These are phyloP conservation scores for Plicaturopsis crispa DNA, from an alignment of 768 basidiomycete genomes.

Conservation along the genomic window DNA sequence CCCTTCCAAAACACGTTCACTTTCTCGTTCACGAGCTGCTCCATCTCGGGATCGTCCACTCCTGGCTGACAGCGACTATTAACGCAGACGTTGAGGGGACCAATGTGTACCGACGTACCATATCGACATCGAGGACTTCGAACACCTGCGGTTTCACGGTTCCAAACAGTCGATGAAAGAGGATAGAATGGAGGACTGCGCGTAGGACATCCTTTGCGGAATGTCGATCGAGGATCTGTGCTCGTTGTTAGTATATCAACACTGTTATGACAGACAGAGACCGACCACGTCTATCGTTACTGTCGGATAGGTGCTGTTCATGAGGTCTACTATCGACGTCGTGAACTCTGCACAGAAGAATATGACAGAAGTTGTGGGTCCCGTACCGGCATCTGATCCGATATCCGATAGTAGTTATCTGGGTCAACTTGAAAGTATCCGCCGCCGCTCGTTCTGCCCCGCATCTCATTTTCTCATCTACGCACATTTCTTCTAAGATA, in stretches of 20 bases:
- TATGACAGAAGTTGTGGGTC: no score
- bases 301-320: conserved; percentile 24
- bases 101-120: conserved; percentile 40
- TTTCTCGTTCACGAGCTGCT: conserved; percentile 65
- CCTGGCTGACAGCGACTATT: conserved; percentile 45
- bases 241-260: not conserved
- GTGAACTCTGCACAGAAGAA: no score
- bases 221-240: conserved; percentile 63
- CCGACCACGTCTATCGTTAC: conserved; percentile 45
- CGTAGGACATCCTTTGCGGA: conserved; percentile 68
- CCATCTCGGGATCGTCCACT: conserved; percentile 66
- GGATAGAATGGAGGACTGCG: conserved; percentile 71
- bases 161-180: conserved; percentile 81
- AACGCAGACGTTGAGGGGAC: not conserved
- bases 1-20: conserved; percentile 76
- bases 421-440: no score
- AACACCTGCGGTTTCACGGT: conserved; percentile 69
- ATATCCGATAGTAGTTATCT: no score
- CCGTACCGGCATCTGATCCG: no score
- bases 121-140: conserved; percentile 78
- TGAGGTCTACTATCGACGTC: no score
- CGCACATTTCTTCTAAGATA: no score
- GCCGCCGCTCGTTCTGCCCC: no score
- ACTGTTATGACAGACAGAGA: not conserved
- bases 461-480: no score